These are phyloP conservation scores for Choricystis sp. DNA, from an alignment of 139 green algal genomes.

Conservation along the genomic window DNA sequence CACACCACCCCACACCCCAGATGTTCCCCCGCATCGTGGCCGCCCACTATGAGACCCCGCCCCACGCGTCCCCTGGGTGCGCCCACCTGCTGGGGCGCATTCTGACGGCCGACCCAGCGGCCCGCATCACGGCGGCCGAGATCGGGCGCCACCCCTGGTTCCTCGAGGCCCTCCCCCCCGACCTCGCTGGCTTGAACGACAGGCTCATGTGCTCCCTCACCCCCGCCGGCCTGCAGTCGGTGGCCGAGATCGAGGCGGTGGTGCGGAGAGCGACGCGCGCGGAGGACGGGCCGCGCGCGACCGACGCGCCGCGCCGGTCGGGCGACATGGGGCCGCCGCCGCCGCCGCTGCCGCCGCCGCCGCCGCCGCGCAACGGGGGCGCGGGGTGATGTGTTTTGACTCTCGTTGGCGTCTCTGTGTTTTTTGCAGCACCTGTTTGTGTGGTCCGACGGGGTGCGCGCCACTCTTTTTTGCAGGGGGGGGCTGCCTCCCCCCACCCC, in stretches of 20 bases:
- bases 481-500: too few species aligned
- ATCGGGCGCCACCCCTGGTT: not conserved
- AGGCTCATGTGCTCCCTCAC: not conserved
- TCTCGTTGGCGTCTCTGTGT: not conserved
- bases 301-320: not conserved
- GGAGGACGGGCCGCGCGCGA: too few species aligned
- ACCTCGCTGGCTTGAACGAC: not conserved
- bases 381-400: not conserved
- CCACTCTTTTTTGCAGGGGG: too few species aligned
- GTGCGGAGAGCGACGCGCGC: not conserved
- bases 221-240: not conserved
- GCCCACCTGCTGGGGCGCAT: conserved; percentile 39
- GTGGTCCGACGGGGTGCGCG: too few species aligned
- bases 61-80: conserved; percentile 8
- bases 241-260: not conserved
- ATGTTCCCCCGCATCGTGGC: conserved; percentile 22
- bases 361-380: not conserved
- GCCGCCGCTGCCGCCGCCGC: too few species aligned
- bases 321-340: not conserved
- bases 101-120: conserved; percentile 50
- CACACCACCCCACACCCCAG: too few species aligned
- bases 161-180: not conserved
- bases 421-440: not conserved
- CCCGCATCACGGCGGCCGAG: not conserved
- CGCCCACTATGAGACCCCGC: conserved; percentile 15